Percentiles rank a stretch among this genome's conserved stretches.
Conservation (phyloP, 352 stramenopile genomes). For the Pythium guiyangense region DNA sequence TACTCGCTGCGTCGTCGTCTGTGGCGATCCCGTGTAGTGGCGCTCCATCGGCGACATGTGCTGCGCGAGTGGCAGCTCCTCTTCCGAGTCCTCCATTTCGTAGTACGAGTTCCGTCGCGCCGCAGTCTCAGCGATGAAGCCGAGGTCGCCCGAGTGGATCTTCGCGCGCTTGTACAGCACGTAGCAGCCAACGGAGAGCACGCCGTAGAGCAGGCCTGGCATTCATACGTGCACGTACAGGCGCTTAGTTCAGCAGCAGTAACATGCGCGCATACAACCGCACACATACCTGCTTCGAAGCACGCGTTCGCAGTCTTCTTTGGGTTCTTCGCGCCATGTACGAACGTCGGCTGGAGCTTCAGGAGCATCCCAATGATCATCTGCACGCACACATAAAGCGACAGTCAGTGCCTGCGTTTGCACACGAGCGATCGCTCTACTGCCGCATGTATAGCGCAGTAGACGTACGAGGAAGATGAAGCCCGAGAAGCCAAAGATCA, state of each 20-base stretch:
- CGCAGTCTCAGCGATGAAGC: slow-evolving; percentile 40
- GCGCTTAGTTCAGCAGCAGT: background rate
- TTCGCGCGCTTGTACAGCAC: slow-evolving; percentile 56
- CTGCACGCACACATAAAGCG: slow-evolving; percentile 23
- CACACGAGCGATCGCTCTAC: too few relatives aligned
- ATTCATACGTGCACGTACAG: background rate
- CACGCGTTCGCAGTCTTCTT: slow-evolving; percentile 66
- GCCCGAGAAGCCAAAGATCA: slow-evolving; percentile 73
- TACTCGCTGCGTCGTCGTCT: slow-evolving; percentile 1
- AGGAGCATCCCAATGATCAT: slow-evolving; percentile 63
- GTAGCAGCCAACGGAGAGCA: slow-evolving; percentile 41
- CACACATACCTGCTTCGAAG: slow-evolving; percentile 67
- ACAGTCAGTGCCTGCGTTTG: background rate
- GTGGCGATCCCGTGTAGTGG: slow-evolving; percentile 16
- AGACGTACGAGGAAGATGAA: slow-evolving; percentile 70
- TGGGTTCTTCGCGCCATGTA: slow-evolving; percentile 67
- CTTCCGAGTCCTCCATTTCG: slow-evolving; percentile 65
- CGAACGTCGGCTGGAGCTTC: slow-evolving; percentile 70
- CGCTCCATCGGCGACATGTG: slow-evolving; percentile 57
- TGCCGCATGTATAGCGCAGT: background rate
- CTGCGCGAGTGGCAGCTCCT: slow-evolving; percentile 57
- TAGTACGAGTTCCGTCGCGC: slow-evolving; percentile 48
- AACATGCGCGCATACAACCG: background rate
- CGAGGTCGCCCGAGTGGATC: slow-evolving; percentile 28
- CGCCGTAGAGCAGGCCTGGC: slow-evolving; percentile 50